Evolutionary conservation across 257 asterid genomes (phyloP), one percentile per base, ranked within the genome.

Genomic region (Penstemon davidsonii): DNA sequence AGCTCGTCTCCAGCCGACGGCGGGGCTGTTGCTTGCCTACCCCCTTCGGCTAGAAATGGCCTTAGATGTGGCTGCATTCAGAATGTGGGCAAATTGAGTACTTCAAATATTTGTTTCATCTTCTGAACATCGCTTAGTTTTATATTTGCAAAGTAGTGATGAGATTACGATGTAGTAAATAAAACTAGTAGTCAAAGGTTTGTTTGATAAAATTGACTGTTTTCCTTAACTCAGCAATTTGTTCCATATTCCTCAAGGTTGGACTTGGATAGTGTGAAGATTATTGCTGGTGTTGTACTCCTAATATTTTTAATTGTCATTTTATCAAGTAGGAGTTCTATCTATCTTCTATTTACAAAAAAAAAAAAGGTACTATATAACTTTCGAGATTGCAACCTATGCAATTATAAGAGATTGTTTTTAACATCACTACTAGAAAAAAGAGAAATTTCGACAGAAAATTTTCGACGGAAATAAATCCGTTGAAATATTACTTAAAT

Each of bases 141-240:
- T 39, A 62, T 62, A n/a, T n/a, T n/a, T n/a, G n/a, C n/a, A n/a
- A n/a, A n/a, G n/a, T n/a, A n/a, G n/a, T n/a, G n/a, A n/a, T n/a
- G n/a, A n/a, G n/a, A n/a, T n/a, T n/a, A 47, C n/a, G 47, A 10
- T 46, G 49, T 65, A 53, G 61, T 41, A 68, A 41, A 36, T 9
- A 42, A 52, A 9, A n/a, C n/a, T n/a, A n/a, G 2, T 25, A 4
- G 4, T n/a, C 25, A 37, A 53, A 53, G 9, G 8, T 46, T 68
- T 41, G n/a, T n/a, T n/a, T n/a, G 18, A 62, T 60, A 65, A 45
- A 62, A 68, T 59, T 66, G 52, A n/a, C 45, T 68, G 61, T 56
- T 25, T 55, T 62, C 42, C 36, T 68, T 25, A 13, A 6, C 55
- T 25, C 42, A 15, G 10, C 39, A 62, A 12, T 44, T 45, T 55